These are phyloP conservation scores for Lonicera japonica DNA, from an alignment of 129 eudicot species.

Conservation along the genomic window DNA sequence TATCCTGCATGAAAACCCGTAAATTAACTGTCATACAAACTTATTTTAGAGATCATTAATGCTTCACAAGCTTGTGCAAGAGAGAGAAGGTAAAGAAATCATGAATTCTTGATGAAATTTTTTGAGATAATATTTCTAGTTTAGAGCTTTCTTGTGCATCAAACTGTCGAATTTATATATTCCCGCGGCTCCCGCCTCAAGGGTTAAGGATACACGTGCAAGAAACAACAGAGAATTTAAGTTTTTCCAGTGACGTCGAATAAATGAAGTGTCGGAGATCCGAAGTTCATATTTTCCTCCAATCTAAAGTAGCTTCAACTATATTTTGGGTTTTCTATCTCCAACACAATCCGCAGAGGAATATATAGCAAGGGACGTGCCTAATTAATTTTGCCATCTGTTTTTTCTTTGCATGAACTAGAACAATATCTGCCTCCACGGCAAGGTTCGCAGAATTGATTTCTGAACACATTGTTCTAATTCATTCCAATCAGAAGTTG, in stretches of 20 bases:
- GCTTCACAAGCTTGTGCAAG: neutral
- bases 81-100: neutral
- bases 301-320: neutral
- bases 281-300: too few relatives aligned
- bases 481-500: too few relatives aligned
- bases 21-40: neutral
- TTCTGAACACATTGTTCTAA: neutral
- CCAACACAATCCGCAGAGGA: neutral
- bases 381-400: neutral
- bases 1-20: constrained; percentile 42
- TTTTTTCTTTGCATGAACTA: constrained; percentile 2
- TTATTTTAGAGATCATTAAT: neutral
- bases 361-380: neutral
- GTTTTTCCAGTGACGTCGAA: too few relatives aligned
- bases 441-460: neutral
- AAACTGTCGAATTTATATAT: neutral
- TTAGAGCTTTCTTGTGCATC: neutral
- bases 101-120: neutral
- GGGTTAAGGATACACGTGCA: too few relatives aligned
- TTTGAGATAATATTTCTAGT: neutral
- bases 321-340: neutral
- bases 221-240: too few relatives aligned
- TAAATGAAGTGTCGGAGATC: too few relatives aligned
- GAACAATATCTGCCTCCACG: neutral
- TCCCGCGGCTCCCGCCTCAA: neutral